Percentiles rank a stretch among this genome's conserved stretches.
Conservation (phyloP, 2,329 filamentous ascomycete genomes). For the Shiraia bambusicola region DNA sequence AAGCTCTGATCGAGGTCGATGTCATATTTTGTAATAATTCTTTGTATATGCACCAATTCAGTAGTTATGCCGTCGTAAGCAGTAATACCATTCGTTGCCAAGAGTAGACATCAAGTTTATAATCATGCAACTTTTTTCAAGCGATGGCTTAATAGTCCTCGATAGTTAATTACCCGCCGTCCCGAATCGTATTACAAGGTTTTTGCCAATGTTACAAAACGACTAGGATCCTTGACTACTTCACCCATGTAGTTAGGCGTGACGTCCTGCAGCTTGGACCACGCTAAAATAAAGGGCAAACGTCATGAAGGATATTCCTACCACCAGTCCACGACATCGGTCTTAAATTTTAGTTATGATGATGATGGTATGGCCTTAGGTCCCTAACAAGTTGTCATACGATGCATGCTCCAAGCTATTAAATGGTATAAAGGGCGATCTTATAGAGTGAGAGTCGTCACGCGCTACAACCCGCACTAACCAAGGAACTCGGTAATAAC, state of each 20-base stretch:
- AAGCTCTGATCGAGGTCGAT: constrained; percentile 9
- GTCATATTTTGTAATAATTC: too few relatives aligned
- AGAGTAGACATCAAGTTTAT: too few relatives aligned
- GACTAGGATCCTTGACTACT: too few relatives aligned
- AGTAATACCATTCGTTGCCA: too few relatives aligned
- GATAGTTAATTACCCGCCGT: too few relatives aligned
- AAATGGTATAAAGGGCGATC: constrained; percentile 29
- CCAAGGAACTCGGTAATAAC: neutral
- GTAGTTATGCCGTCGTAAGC: too few relatives aligned
- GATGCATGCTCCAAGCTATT: neutral
- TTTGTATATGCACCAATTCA: too few relatives aligned
- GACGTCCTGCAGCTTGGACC: neutral
- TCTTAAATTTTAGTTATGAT: neutral
- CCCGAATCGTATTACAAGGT: too few relatives aligned
- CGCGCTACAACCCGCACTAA: neutral
- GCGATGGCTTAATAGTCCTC: too few relatives aligned
- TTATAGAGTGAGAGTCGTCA: constrained; percentile 31
- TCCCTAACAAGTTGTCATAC: constrained; percentile 3
- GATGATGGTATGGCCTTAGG: neutral
- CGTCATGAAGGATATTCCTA: constrained; percentile 8
- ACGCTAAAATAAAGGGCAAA: constrained; percentile 5
- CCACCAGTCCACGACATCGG: too few relatives aligned
- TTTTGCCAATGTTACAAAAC: too few relatives aligned
- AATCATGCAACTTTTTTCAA: too few relatives aligned
- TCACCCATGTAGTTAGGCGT: neutral